These are phyloP conservation scores for Teratosphaeria destructans DNA, from an alignment of 2,329 filamentous ascomycete genomes.

Conservation along the genomic window DNA sequence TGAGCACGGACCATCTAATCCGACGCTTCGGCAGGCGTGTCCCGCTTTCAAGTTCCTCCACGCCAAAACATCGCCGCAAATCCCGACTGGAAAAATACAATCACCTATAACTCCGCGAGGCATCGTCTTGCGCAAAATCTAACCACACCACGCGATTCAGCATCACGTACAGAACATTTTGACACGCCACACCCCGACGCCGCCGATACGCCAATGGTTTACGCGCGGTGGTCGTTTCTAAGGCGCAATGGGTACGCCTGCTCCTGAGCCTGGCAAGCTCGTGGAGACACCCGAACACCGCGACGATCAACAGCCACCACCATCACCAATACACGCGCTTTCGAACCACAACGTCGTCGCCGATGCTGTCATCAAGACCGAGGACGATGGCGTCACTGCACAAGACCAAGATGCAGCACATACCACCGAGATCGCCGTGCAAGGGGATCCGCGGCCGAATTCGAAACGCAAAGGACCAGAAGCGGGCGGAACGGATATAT, in stretches of 20 bases:
- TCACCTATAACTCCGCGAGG: slow-evolving; percentile 18
- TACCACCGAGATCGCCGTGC: slow-evolving; percentile 11
- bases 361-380: slow-evolving; percentile 1
- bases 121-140: slow-evolving; percentile 21
- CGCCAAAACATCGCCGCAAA: not conserved
- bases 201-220: slow-evolving; percentile 6
- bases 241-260: not conserved
- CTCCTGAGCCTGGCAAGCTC: not conserved
- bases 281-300: slow-evolving; percentile 1
- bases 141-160: slow-evolving; percentile 19
- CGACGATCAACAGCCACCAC: not conserved
- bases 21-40: slow-evolving; percentile 2
- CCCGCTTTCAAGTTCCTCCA: slow-evolving; percentile 1
- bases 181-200: slow-evolving; percentile 6
- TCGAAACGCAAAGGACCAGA: slow-evolving; percentile 20
- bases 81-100: not conserved
- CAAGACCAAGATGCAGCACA: slow-evolving; percentile 2
- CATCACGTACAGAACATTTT: slow-evolving; percentile 2
- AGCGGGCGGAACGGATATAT: slow-evolving; percentile 5
- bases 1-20: not conserved
- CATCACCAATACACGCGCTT: not conserved
- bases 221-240: slow-evolving; percentile 7
- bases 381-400: not conserved
- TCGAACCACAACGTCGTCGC: slow-evolving; percentile 1
- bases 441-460: slow-evolving; percentile 18